Base-by-base conservation (phyloP, 2,329 filamentous ascomycete species). In the Phyllosticta citrichinensis region DNA sequence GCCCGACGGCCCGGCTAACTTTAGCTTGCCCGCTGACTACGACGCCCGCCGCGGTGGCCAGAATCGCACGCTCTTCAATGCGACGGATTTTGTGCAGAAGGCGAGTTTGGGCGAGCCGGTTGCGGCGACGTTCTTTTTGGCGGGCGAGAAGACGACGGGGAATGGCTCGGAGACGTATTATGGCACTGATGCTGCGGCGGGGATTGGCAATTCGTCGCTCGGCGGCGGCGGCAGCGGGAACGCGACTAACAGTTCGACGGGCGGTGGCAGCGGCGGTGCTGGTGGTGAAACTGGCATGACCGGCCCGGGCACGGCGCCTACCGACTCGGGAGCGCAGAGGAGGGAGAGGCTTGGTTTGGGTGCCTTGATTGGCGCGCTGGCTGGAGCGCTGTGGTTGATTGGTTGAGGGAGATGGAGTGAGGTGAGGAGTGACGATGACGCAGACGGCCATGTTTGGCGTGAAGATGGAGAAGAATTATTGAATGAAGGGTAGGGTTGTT, bases 81-180 rank as follows among this genome's bases (percentile, higher is more conserved):
- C 55, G 8, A 30, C 35, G 11, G 24, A 20, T 17, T 63, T 63
- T n/a, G 55, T 57, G 2, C 19, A 47, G 9, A 35, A 17, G 17
- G 62, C 62, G 0, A 30, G 47, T 1, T 25, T 63, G 52, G 55
- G n/a, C 12, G 25, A 19, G 0, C 60, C 56, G 5, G 9, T 62
- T 8, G 62, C 62, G 2, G 62, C 62, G 19, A 63, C 52, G 17
- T 63, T 56, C 30, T 62, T 62, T 27, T 30, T 63, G 6, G 51
- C n/a, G 12, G 55, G 53, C 5, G 53, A 40, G 8, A 14, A 17
- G 11, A 63, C 62, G 2, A 12, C 0, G 0, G 58, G 58, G 3
- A 25, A 60, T 17, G 58, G 58, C n/a, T 33, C 20, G 5, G n/a
- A 22, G 11, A 56, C 53, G 35, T 60, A 60, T 17, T 12, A 33